Evolutionary conservation across 2,329 filamentous ascomycete species (phyloP), one percentile per base, ranked within the genome.

Genomic region (Phyllosticta citrichinensis): DNA sequence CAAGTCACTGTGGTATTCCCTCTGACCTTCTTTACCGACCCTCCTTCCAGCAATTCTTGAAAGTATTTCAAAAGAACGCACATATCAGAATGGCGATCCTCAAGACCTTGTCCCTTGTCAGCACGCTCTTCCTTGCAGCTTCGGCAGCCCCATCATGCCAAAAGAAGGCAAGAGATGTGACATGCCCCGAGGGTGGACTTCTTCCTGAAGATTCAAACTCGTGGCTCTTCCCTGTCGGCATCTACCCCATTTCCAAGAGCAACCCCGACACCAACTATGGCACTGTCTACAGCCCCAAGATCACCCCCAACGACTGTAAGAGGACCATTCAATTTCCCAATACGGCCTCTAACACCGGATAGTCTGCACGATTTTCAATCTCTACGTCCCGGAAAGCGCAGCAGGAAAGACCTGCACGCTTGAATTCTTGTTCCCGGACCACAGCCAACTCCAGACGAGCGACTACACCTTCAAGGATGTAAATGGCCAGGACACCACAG

Each of bases 331-430:
- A 47, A 47, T 47, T 8, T 6, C 22, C 40, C 40, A n/a, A n/a
- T n/a, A 4, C 6, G 6, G 17, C n/a, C 14, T 5, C 17, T 47
- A 47, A 47, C 40, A 40, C 47, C 40, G 54, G 14, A 35, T 19
- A 27, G 30, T 62, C 52, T 65, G 63, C 62, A 66, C 65, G n/a
- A 66, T 66, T 57, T 65, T 66, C 58, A 58, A 67, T 56, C 63
- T 65, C 25, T 60, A 59, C 27, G 61, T 67, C 19, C 63, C 65
- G 19, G 62, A 65, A 8, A 52, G 58, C 9, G 64, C 63, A 12
- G 61, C 64, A 3, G 59, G 63, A 33, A 64, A 65, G 56, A 67
- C 63, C 2, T 67, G 65, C 62, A 65, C 61, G 1, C 61, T 67
- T 20, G 59, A 61, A 40, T 64, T 67, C 61, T 52, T 64, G 30